These are phyloP conservation scores for Tolypocladium paradoxum DNA, from an alignment of 2,329 filamentous ascomycete genomes.

Conservation along the genomic window DNA sequence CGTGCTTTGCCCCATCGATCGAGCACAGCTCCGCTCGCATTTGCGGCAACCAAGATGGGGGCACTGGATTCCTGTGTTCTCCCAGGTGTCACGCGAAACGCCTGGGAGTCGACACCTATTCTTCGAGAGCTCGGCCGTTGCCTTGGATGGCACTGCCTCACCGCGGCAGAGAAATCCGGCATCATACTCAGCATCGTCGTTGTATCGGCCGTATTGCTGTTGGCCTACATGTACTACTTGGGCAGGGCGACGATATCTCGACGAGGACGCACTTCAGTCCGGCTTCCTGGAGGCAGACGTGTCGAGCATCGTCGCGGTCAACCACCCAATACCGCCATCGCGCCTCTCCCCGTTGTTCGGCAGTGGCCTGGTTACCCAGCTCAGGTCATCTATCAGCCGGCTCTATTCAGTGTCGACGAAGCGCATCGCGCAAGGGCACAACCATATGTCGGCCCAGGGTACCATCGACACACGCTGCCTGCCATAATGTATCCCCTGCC, in stretches of 20 bases:
- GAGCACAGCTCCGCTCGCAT: neutral
- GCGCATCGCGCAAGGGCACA: neutral
- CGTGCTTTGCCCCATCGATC: neutral
- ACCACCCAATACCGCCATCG: neutral
- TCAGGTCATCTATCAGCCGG: constrained; percentile 1
- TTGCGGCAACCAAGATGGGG: neutral
- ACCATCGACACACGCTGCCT: neutral
- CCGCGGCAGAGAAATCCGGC: constrained; percentile 23
- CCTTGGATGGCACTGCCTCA: constrained; percentile 29
- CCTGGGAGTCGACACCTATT: neutral
- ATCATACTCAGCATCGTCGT: constrained; percentile 26
- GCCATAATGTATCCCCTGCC: neutral
- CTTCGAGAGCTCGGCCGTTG: constrained; percentile 10
- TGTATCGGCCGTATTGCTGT: constrained; percentile 14
- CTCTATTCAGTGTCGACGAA: neutral
- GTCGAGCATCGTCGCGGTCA: neutral
- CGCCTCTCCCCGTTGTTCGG: constrained; percentile 1
- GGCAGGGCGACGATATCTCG: constrained; percentile 11
- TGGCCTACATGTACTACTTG: constrained; percentile 24
- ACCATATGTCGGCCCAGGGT: neutral
- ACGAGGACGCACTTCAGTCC: constrained; percentile 1
- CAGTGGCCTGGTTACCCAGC: neutral
- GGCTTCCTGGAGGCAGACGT: constrained; percentile 6
- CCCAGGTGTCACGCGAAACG: neutral
- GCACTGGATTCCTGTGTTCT: neutral